Conservation (phyloP, 768 basidiomycete genomes). For the Dacryopinax spathularia region DNA sequence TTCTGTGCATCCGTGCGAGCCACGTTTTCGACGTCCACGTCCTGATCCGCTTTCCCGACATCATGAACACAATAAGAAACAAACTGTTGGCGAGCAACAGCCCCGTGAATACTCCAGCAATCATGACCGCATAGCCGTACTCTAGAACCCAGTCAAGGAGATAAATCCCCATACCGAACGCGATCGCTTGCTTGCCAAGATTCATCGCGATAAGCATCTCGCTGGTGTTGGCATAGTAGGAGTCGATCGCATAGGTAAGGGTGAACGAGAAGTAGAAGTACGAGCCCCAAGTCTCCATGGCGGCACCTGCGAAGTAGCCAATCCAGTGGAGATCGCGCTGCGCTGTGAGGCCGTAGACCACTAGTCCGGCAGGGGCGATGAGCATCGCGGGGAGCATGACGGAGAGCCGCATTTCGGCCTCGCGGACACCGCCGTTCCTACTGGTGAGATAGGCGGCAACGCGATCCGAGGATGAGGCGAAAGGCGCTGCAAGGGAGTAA, state of each 20-base stretch:
- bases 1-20: background rate
- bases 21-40: slow-evolving; percentile 1
- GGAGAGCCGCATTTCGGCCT: slow-evolving; percentile 6
- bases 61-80: slow-evolving; percentile 4
- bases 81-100: slow-evolving; percentile 6
- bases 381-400: slow-evolving; percentile 7
- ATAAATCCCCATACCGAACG: slow-evolving; percentile 8
- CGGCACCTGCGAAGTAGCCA: slow-evolving; percentile 5
- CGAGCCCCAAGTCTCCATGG: background rate
- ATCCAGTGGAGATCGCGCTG: slow-evolving; percentile 7
- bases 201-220: slow-evolving; percentile 8
- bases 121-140: slow-evolving; percentile 8
- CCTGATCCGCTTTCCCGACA: slow-evolving; percentile 6
- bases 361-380: slow-evolving; percentile 5
- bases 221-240: slow-evolving; percentile 5
- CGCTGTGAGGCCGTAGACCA: slow-evolving; percentile 3
- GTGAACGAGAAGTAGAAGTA: slow-evolving; percentile 9
- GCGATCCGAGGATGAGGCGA: slow-evolving; percentile 3
- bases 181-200: slow-evolving; percentile 7
- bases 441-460: slow-evolving; percentile 1
- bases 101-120: slow-evolving; percentile 4
- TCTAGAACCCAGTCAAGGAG: slow-evolving; percentile 8
- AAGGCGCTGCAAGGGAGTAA: slow-evolving; percentile 5
- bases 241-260: slow-evolving; percentile 5
- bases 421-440: slow-evolving; percentile 5